Conservation (phyloP, 306 rosid species). For the Lupinus albus region DNA sequence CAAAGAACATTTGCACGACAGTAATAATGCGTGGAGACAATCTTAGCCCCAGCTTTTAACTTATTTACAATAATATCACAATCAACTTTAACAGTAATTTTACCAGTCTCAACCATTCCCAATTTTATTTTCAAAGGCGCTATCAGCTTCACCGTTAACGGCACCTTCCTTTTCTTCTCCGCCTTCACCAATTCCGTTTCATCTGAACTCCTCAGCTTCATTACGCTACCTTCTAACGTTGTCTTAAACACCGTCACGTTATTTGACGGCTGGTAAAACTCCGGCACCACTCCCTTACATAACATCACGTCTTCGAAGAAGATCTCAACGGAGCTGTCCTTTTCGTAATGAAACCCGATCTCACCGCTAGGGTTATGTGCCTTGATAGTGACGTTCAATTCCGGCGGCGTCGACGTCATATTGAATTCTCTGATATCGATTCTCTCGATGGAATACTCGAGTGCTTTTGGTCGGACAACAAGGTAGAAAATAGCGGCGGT, state of each 20-base stretch:
- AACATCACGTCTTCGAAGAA: constrained; percentile 47
- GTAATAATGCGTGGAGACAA: too few relatives aligned
- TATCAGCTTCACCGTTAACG: constrained; percentile 51
- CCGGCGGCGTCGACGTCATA: constrained; percentile 51
- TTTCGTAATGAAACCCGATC: constrained; percentile 71
- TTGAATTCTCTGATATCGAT: constrained; percentile 55
- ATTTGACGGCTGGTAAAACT: constrained; percentile 66
- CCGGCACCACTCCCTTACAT: constrained; percentile 60
- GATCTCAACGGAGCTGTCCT: constrained; percentile 51
- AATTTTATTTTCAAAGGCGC: constrained; percentile 64
- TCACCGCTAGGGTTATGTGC: constrained; percentile 64
- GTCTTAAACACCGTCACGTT: constrained; percentile 60
- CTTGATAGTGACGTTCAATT: constrained; percentile 49
- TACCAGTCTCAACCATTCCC: constrained; percentile 65
- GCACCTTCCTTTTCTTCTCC: constrained; percentile 50
- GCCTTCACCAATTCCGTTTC: constrained; percentile 39
- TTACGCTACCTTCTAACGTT: constrained; percentile 51
- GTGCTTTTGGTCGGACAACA: constrained; percentile 60
- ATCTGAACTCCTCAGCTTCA: constrained; percentile 41
- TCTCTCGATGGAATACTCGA: constrained; percentile 51
- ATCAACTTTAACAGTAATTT: constrained; percentile 54
- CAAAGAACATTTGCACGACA: too few relatives aligned
- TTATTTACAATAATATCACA: constrained; percentile 62
- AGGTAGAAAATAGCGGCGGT: constrained; percentile 62
- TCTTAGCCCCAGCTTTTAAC: constrained; percentile 56